These are phyloP conservation scores for Claviceps sp. DNA, from an alignment of 2,329 filamentous ascomycete species.

Conservation along the genomic window DNA sequence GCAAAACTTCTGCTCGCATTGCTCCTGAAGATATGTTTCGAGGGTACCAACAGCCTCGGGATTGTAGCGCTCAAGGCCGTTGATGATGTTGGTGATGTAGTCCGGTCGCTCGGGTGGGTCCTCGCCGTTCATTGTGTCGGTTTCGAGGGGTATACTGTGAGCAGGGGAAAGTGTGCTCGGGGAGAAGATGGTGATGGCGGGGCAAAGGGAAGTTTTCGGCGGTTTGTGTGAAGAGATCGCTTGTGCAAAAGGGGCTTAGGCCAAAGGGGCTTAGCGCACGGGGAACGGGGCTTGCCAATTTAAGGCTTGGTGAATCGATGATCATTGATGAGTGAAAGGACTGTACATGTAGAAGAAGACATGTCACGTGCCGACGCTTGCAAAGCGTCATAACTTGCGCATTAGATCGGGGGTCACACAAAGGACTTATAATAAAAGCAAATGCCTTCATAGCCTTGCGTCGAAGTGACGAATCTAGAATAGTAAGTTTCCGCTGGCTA, in stretches of 20 bases:
- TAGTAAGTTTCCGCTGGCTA: not conserved
- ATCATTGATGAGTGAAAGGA: too few species aligned
- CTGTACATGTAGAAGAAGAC: too few species aligned
- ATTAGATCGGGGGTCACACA: too few species aligned
- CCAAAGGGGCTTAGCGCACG: conserved; percentile 21
- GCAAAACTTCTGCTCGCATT: conserved; percentile 89
- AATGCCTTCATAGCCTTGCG: too few species aligned
- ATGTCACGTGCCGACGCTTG: conserved; percentile 21
- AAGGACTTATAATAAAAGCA: too few species aligned
- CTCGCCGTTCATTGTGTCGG: conserved; percentile 54
- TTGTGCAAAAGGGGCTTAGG: conserved; percentile 26
- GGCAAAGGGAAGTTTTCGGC: conserved; percentile 29
- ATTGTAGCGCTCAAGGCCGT: conserved; percentile 96
- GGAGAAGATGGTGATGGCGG: conserved; percentile 25
- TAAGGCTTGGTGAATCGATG: too few species aligned
- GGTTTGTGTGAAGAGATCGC: conserved; percentile 25
- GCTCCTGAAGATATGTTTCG: conserved; percentile 85
- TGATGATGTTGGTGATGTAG: conserved; percentile 85
- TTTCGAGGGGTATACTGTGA: conserved; percentile 11
- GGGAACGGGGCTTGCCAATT: conserved; percentile 13
- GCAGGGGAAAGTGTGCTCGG: conserved; percentile 12
- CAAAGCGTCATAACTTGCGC: conserved; percentile 15
- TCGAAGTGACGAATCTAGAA: too few species aligned
- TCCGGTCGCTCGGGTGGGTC: conserved; percentile 85
- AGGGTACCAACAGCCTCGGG: conserved; percentile 88